Evolutionary conservation across 2,329 filamentous ascomycete genomes (phyloP).

Genomic region (Colletotrichum kahawae): DNA sequence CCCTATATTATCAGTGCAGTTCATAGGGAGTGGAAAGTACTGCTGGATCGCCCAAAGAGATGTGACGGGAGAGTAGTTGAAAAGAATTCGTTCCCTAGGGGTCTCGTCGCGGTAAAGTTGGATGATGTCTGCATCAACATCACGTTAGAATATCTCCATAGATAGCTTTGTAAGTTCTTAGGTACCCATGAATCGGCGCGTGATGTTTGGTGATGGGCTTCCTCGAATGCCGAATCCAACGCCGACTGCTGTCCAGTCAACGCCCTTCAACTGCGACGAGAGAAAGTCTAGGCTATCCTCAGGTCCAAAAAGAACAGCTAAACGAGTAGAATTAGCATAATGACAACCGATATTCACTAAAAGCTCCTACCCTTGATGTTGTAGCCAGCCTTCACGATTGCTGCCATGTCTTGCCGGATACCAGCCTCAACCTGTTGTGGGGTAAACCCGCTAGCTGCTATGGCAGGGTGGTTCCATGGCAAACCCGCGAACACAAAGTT

Average conservation of each 20-base stretch:
- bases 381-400: constrained; percentile 9
- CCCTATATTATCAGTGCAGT: background rate
- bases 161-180: background rate
- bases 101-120: constrained; percentile 9
- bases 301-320: constrained; percentile 9
- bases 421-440: constrained; percentile 14
- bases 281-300: background rate
- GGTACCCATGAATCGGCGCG: constrained; percentile 2
- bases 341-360: no score
- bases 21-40: background rate
- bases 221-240: constrained; percentile 15
- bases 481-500: constrained; percentile 11
- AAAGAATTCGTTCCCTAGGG: constrained; percentile 4
- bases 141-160: background rate
- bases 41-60: constrained; percentile 14
- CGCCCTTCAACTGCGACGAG: background rate
- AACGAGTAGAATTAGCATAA: background rate
- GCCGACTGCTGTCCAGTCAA: constrained; percentile 6
- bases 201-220: constrained; percentile 1
- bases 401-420: constrained; percentile 1
- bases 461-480: constrained; percentile 14
- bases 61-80: constrained; percentile 13
- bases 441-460: constrained; percentile 6
- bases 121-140: background rate
- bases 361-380: constrained; percentile 5